These are phyloP conservation scores for Leishmania mexicana DNA, from an alignment of 208 protist species.

Conservation along the genomic window DNA sequence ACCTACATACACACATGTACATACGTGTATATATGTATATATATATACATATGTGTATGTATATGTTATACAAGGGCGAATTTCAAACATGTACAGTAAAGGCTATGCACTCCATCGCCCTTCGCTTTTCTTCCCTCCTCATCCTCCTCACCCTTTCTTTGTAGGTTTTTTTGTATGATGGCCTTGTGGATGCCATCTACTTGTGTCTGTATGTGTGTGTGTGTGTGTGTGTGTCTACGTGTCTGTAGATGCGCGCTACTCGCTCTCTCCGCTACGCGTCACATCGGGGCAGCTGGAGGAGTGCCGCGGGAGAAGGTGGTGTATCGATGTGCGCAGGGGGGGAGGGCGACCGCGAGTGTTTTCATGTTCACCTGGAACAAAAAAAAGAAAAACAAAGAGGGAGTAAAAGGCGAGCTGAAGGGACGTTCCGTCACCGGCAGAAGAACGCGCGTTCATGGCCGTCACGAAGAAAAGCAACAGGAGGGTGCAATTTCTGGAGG, in stretches of 20 bases:
- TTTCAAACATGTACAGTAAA: too few species aligned
- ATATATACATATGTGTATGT: not conserved
- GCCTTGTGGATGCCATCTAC: not conserved
- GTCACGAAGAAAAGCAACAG: not conserved
- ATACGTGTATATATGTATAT: not conserved
- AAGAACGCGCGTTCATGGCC: not conserved
- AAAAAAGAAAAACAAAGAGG: not conserved
- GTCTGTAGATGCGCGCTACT: not conserved
- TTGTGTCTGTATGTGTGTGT: constrained; percentile 5
- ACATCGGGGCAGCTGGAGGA: too few species aligned
- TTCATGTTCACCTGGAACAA: not conserved
- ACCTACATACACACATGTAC: not conserved
- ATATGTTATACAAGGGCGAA: not conserved
- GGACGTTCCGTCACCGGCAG: not conserved
- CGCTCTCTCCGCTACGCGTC: not conserved
- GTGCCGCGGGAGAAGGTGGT: not conserved
- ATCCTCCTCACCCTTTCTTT: not conserved
- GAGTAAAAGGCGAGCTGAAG: not conserved
- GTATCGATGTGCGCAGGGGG: not conserved
- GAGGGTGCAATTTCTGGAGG: not conserved
- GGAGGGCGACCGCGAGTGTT: not conserved
- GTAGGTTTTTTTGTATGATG: not conserved
- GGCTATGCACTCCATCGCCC: too few species aligned
- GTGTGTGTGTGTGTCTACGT: not conserved
- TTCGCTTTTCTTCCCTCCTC: not conserved